Conservation (phyloP, 352 stramenopile species). For the Pythium rishiriense region DNA sequence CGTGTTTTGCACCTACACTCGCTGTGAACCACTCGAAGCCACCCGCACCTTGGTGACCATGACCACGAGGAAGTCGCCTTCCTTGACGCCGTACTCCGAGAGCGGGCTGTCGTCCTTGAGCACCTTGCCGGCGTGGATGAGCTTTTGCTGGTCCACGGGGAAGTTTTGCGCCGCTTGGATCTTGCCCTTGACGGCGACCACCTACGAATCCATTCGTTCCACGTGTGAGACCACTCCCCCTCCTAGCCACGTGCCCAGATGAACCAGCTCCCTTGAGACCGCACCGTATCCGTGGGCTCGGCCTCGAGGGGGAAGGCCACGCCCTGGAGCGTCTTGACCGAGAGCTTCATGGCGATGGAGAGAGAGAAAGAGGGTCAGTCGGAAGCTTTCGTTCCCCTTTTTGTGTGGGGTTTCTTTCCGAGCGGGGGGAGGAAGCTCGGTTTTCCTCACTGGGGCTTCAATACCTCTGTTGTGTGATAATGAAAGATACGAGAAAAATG, state of each 20-base stretch:
- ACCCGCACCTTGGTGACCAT: slow-evolving; percentile 79
- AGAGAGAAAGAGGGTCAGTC: slow-evolving; percentile 1
- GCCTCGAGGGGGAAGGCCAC: slow-evolving; percentile 78
- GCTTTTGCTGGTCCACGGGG: slow-evolving; percentile 72
- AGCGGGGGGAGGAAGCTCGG: slow-evolving; percentile 4
- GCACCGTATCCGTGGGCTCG: slow-evolving; percentile 70
- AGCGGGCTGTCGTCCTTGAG: slow-evolving; percentile 85
- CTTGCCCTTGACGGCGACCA: slow-evolving; percentile 76
- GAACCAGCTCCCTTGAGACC: not conserved
- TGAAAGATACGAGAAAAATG: slow-evolving; percentile 14
- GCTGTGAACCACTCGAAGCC: too few species aligned
- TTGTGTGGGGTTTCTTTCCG: slow-evolving; percentile 13
- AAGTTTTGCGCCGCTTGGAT: slow-evolving; percentile 78
- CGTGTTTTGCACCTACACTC: not conserved
- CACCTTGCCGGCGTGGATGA: slow-evolving; percentile 88
- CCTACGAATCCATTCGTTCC: slow-evolving; percentile 32
- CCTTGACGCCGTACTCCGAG: slow-evolving; percentile 83
- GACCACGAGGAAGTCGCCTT: slow-evolving; percentile 88
- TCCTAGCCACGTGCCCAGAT: too few species aligned
- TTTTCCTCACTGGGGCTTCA: slow-evolving; percentile 17
- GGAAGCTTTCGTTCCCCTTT: slow-evolving; percentile 3
- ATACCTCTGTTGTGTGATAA: slow-evolving; percentile 25
- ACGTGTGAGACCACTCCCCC: too few species aligned
- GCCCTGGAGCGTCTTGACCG: slow-evolving; percentile 85
- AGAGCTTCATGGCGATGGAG: slow-evolving; percentile 70